phyloP scores from a whole-genome alignment of 2,329 filamentous ascomycete genomes.

The Stemphylium vesicarium region DNA sequence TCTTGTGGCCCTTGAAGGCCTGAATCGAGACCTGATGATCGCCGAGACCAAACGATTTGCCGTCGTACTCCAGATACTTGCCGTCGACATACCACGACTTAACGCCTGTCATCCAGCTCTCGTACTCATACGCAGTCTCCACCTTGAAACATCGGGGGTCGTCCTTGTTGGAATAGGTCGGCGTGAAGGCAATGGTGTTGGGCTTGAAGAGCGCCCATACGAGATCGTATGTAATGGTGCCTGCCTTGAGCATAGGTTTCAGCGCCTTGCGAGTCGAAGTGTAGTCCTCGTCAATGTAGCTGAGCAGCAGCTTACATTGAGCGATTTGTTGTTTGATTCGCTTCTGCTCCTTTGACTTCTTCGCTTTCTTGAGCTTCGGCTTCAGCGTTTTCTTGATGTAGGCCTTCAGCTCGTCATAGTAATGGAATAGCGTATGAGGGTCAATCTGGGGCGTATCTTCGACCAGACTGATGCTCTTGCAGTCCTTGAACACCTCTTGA shows the following conservation, averaged over 20 bases:
- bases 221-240: slow-evolving; percentile 86
- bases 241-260: slow-evolving; percentile 78
- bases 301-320: slow-evolving; percentile 74
- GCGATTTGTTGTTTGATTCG: slow-evolving; percentile 64
- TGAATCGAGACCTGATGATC: slow-evolving; percentile 72
- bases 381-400: slow-evolving; percentile 69
- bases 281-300: slow-evolving; percentile 83
- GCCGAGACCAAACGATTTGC: slow-evolving; percentile 81
- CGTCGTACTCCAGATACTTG: slow-evolving; percentile 84
- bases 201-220: slow-evolving; percentile 91
- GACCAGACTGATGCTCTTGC: slow-evolving; percentile 79
- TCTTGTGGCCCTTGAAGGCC: slow-evolving; percentile 79
- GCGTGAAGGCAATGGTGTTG: slow-evolving; percentile 76
- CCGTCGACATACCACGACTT: slow-evolving; percentile 80
- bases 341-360: slow-evolving; percentile 67
- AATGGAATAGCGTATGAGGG: slow-evolving; percentile 61
- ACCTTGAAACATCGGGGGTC: slow-evolving; percentile 84
- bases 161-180: slow-evolving; percentile 77
- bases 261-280: slow-evolving; percentile 78
- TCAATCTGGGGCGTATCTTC: slow-evolving; percentile 74
- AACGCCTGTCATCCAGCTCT: slow-evolving; percentile 69
- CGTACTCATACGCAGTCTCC: slow-evolving; percentile 74
- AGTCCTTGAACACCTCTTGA: slow-evolving; percentile 73
- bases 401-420: slow-evolving; percentile 76
- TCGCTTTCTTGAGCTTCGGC: slow-evolving; percentile 61